Conservation (phyloP, 306 rosid species). For the Vicia sativa region DNA sequence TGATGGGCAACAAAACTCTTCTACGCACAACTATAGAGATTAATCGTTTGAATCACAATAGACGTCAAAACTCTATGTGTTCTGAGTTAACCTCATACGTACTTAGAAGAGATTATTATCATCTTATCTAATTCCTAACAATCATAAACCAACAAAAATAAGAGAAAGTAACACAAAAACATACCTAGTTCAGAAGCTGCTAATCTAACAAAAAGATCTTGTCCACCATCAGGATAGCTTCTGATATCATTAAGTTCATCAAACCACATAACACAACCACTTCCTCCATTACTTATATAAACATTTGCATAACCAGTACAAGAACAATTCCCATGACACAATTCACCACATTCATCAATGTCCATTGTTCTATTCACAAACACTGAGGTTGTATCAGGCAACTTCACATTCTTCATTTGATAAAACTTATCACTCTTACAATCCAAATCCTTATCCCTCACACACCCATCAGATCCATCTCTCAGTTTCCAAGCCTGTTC, state of each 20-base stretch:
- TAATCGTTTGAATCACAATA: too few relatives aligned
- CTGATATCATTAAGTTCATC: constrained; percentile 56
- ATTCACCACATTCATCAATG: constrained; percentile 43
- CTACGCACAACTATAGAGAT: too few relatives aligned
- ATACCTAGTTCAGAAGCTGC: constrained; percentile 78
- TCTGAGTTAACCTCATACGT: too few relatives aligned
- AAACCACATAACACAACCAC: constrained; percentile 68
- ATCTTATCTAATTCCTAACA: neutral
- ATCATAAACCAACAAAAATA: neutral
- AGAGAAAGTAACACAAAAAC: neutral
- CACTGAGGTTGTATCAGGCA: constrained; percentile 63
- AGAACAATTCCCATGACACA: constrained; percentile 59
- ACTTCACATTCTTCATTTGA: constrained; percentile 47
- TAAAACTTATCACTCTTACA: constrained; percentile 56
- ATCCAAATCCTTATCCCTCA: constrained; percentile 49
- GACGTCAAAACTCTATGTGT: too few relatives aligned
- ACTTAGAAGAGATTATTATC: too few relatives aligned
- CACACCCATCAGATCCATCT: constrained; percentile 81
- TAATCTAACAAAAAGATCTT: constrained; percentile 57
- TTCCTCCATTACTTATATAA: constrained; percentile 46
- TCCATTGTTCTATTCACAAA: constrained; percentile 49
- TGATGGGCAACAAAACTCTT: too few relatives aligned
- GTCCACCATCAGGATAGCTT: constrained; percentile 54
- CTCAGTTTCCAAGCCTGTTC: constrained; percentile 64
- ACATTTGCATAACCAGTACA: constrained; percentile 64